Evolutionary conservation across 768 basidiomycete genomes (phyloP).

Genomic region (Kwoniella newhampshirensis): DNA sequence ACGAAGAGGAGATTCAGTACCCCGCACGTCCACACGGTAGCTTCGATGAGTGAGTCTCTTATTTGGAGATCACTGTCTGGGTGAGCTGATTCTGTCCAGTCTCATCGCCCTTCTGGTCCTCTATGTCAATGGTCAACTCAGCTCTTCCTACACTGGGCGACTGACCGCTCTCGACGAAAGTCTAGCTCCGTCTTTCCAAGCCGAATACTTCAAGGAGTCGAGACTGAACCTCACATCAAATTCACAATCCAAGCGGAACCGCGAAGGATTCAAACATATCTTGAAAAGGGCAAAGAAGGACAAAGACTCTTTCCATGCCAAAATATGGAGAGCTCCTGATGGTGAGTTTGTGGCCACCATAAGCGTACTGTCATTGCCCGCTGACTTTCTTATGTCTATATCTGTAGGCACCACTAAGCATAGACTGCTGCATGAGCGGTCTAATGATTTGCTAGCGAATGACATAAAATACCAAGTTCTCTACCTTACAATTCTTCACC

Average conservation of each 20-base stretch:
- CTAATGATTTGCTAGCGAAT: conserved; percentile 26
- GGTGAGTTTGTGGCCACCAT: no score
- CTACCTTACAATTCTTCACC: conserved; percentile 64
- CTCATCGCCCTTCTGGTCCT: conserved; percentile 68
- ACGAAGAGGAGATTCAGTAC: conserved; percentile 26
- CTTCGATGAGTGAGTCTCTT: conserved; percentile 63
- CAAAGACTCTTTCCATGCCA: conserved; percentile 2
- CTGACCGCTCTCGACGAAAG: conserved; percentile 27
- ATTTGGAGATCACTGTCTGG: not conserved
- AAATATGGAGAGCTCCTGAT: conserved; percentile 8
- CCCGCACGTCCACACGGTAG: conserved; percentile 60
- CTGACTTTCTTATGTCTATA: not conserved
- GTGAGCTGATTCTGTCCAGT: no score
- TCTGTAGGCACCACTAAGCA: conserved; percentile 22
- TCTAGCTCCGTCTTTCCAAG: conserved; percentile 19
- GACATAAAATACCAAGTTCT: conserved; percentile 64
- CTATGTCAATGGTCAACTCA: conserved; percentile 61
- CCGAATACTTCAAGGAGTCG: conserved; percentile 6
- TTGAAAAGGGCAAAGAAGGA: conserved; percentile 5
- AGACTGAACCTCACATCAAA: conserved; percentile 10
- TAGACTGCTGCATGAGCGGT: conserved; percentile 16
- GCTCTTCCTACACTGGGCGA: not conserved
- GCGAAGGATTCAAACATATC: conserved; percentile 11
- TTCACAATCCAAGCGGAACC: conserved; percentile 7
- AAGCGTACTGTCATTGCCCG: no score